A percentile compares a stretch with the other conserved stretches of the same genome.
Evolutionary conservation across 805 yeast genomes (phyloP).

Genomic region (Pichia heedii): DNA sequence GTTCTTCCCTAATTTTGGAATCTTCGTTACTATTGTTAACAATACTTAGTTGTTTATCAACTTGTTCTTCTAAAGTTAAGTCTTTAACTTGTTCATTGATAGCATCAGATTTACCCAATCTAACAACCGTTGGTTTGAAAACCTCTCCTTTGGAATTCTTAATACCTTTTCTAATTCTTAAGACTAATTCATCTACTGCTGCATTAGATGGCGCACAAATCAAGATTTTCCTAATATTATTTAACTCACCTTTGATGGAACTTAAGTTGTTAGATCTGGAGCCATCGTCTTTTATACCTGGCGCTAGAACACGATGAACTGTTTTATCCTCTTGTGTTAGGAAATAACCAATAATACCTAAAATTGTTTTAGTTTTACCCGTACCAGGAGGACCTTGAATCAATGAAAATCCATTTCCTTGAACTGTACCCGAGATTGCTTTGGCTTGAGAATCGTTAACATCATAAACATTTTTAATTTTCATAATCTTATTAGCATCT

Average conservation of each 20-base stretch:
- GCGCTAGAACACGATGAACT: conserved; percentile 9
- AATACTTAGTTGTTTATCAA: conserved; percentile 47
- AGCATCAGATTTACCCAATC: conserved; percentile 86
- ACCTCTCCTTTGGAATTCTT: conserved; percentile 41
- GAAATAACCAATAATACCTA: conserved; percentile 81
- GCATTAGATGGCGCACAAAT: conserved; percentile 99
- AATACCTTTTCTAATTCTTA: conserved; percentile 73
- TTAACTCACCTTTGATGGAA: neutral
- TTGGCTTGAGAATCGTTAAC: conserved; percentile 86
- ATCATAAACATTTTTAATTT: conserved; percentile 40
- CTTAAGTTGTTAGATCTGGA: conserved; percentile 1
- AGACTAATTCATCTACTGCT: conserved; percentile 90
- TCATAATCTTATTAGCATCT: conserved; percentile 30
- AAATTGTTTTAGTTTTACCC: conserved; percentile 94
- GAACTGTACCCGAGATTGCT: conserved; percentile 71
- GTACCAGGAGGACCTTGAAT: conserved; percentile 99
- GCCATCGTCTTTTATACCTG: conserved; percentile 4
- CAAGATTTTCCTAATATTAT: conserved; percentile 46
- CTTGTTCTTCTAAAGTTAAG: conserved; percentile 76
- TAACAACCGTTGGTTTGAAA: conserved; percentile 60
- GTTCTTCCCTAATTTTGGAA: conserved; percentile 40
- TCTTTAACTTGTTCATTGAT: conserved; percentile 76
- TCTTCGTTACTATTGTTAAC: conserved; percentile 29
- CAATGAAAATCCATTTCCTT: conserved; percentile 67
- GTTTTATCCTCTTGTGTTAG: conserved; percentile 29